These are phyloP conservation scores for Zygosaccharomyces siamensis DNA, from an alignment of 805 yeast species.

Conservation along the genomic window DNA sequence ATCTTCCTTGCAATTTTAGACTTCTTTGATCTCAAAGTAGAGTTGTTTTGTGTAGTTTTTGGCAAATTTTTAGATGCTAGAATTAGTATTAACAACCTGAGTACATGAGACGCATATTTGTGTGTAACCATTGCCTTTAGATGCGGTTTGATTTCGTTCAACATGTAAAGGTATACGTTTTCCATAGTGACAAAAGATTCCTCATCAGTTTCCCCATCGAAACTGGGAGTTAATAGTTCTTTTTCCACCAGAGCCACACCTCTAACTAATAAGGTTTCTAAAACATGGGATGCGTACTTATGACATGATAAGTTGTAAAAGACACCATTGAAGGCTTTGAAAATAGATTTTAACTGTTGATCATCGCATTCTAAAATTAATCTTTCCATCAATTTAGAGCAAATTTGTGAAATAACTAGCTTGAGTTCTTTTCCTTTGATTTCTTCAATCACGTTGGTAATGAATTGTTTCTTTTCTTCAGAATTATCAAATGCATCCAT, in stretches of 20 bases:
- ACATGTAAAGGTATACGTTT: constrained; percentile 55
- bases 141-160: constrained; percentile 61
- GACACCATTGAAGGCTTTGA: constrained; percentile 65
- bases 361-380: constrained; percentile 63
- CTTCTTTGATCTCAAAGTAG: constrained; percentile 74
- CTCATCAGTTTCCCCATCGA: constrained; percentile 33
- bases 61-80: constrained; percentile 77
- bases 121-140: constrained; percentile 58
- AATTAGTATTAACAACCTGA: constrained; percentile 66
- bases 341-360: constrained; percentile 59
- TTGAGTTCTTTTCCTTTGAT: constrained; percentile 85
- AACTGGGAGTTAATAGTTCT: constrained; percentile 51
- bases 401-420: constrained; percentile 87
- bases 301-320: constrained; percentile 75
- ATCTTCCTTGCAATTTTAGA: constrained; percentile 87
- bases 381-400: constrained; percentile 89
- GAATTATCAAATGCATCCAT: constrained; percentile 68
- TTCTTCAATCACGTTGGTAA: constrained; percentile 77
- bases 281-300: constrained; percentile 89
- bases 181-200: constrained; percentile 56
- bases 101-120: constrained; percentile 83
- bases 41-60: constrained; percentile 60
- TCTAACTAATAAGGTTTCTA: constrained; percentile 78
- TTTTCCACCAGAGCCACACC: constrained; percentile 69
- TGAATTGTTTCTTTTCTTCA: constrained; percentile 71